These are phyloP conservation scores for Porcisia hertigi DNA, from an alignment of 208 protist species.

Conservation along the genomic window DNA sequence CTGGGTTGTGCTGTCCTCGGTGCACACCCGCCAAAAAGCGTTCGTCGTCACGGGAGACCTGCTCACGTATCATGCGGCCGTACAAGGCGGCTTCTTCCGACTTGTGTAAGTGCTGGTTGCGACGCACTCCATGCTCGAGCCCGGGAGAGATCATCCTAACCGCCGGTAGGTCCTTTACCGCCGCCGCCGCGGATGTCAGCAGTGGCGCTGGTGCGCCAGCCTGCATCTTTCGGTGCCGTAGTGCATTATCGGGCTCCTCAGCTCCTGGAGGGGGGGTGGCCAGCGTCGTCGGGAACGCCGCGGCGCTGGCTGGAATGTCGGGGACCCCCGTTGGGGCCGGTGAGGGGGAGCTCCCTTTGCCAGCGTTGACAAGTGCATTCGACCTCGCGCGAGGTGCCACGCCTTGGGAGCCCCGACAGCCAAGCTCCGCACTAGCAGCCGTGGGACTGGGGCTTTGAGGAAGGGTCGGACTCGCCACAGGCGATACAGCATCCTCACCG, in stretches of 20 bases:
- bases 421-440: constrained; percentile 8
- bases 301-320: constrained; percentile 16
- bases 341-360: not conserved
- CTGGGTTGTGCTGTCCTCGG: constrained; percentile 10
- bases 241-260: constrained; percentile 19
- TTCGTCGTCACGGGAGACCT: constrained; percentile 29
- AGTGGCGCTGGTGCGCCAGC: not conserved
- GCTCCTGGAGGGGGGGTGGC: constrained; percentile 1
- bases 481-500: constrained; percentile 14
- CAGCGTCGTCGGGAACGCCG: not conserved
- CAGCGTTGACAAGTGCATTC: not conserved
- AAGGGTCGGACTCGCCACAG: constrained; percentile 3
- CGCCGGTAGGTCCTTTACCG: constrained; percentile 21
- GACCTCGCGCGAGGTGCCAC: constrained; percentile 11
- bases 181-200: not conserved
- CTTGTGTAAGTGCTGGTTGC: constrained; percentile 17
- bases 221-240: constrained; percentile 16
- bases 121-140: constrained; percentile 5
- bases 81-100: constrained; percentile 28
- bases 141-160: constrained; percentile 18
- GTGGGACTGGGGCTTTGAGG: constrained; percentile 9
- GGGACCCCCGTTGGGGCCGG: constrained; percentile 9
- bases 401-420: not conserved
- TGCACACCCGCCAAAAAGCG: constrained; percentile 26
- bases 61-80: constrained; percentile 36